Percentiles rank a stretch among this genome's conserved stretches.
Conservation (phyloP, 2,329 filamentous ascomycete genomes). For the Phialemoniopsis sp. region DNA sequence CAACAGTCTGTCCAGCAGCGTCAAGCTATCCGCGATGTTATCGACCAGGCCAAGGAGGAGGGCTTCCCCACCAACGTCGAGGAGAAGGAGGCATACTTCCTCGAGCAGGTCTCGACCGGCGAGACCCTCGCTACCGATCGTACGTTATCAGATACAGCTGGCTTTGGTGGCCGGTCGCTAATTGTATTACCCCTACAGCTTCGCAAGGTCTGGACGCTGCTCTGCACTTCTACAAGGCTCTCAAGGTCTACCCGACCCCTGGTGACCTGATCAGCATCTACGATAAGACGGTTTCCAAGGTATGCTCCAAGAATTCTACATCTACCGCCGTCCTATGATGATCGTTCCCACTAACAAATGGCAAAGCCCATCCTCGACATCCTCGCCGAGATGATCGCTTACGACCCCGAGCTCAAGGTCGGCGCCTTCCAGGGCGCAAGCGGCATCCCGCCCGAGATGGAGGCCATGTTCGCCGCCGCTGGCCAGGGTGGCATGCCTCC, state of each 20-base stretch:
- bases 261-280: slow-evolving; percentile 93
- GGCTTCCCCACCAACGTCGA: slow-evolving; percentile 89
- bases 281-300: slow-evolving; percentile 97
- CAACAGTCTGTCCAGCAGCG: slow-evolving; percentile 62
- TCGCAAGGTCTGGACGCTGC: slow-evolving; percentile 76
- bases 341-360: slow-evolving; percentile 4
- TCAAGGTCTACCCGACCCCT: slow-evolving; percentile 96
- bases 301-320: slow-evolving; percentile 28
- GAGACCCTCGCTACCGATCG: slow-evolving; percentile 80
- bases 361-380: slow-evolving; percentile 83
- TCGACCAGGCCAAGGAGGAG: slow-evolving; percentile 81
- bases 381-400: slow-evolving; percentile 95
- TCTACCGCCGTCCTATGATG: too few relatives aligned
- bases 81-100: slow-evolving; percentile 94
- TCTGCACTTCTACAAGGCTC: slow-evolving; percentile 93
- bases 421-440: slow-evolving; percentile 29
- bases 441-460: slow-evolving; percentile 8
- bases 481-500: slow-evolving; percentile 34
- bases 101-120: slow-evolving; percentile 87
- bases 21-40: slow-evolving; percentile 67
- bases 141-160: slow-evolving; percentile 37
- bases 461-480: slow-evolving; percentile 4
- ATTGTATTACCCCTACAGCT: slow-evolving; percentile 34
- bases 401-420: slow-evolving; percentile 71
- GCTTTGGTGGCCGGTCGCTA: background rate